Base-by-base conservation (phyloP, 2,329 filamentous ascomycete species). In the Emericellopsis atlantica region DNA sequence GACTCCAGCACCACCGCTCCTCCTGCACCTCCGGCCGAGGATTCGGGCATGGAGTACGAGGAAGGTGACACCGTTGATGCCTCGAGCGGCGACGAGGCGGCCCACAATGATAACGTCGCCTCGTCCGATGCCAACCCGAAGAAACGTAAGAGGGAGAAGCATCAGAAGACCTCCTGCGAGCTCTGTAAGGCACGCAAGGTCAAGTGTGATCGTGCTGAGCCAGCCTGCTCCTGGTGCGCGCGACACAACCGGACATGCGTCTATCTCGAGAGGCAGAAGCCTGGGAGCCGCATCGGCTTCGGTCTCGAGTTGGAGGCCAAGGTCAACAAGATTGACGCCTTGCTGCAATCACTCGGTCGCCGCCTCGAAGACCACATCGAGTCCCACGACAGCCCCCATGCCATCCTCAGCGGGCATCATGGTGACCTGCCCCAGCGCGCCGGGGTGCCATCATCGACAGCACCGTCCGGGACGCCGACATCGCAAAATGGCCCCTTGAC, bases 221-320 rank as follows among this genome's bases (percentile, higher is more conserved):
- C 72, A 2, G 70, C 70, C n/a, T 84, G 80, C 58, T 79, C 79
- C 18, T 84, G 80, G 80, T 85, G 80, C 55, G 61, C 74, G 39
- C 74, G 79, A 39, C 82, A 84, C 56, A 71, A 72, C 43, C 74
- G 81, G 47, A 50, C 67, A 34, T 84, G 80, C 54, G 75, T 81
- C 54, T 84, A 84, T 54, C 76, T 75, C 45, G 79, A 82, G 51
- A 68, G 80, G 34, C 82, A 83, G 61, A 84, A 83, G 55, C 79
- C 80, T 7, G 80, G 81, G 3, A 65, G 74, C 32, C 64, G 74
- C 24, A 72, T 77, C 49, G 77, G 76, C 36, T 79, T 79, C 55
- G 74, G 74, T 12, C 62, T 75, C 39, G 76, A 81, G 57, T 66
- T 80, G 5, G 76, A 70, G 48, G 60, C 61, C 39, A 78, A 67